Percentiles rank a stretch among this genome's conserved stretches.
phyloP scores from a whole-genome alignment of 1,139 yeast genomes.

The Yamadazyma taylorii region DNA sequence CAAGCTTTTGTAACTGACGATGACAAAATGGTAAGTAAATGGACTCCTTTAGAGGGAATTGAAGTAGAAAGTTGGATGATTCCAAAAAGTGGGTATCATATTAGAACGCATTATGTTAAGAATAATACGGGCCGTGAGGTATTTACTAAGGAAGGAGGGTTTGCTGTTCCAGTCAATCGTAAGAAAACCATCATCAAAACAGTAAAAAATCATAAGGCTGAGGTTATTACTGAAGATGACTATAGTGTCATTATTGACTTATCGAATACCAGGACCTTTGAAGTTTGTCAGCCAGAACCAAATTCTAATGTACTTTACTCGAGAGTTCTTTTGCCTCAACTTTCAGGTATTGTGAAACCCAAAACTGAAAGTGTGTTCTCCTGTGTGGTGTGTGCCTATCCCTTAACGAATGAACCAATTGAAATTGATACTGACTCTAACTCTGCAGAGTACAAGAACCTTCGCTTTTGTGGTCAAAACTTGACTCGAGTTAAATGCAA shows the following conservation, averaged over 20 bases:
- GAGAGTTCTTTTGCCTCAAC: conserved; percentile 10
- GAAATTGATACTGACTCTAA: no score
- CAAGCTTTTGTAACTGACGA: conserved; percentile 10
- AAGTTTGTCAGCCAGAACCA: conserved; percentile 22
- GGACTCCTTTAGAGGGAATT: conserved; percentile 23
- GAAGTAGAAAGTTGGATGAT: conserved; percentile 23
- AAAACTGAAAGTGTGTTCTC: no score
- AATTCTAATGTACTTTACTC: conserved; percentile 23
- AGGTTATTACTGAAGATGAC: conserved; percentile 6
- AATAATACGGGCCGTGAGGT: conserved; percentile 12
- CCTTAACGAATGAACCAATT: no score
- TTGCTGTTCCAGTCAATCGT: conserved; percentile 4
- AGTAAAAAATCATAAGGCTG: background rate
- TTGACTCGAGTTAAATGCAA: no score
- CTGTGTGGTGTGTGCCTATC: no score
- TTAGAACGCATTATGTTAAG: conserved; percentile 20
- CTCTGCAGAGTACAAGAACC: no score
- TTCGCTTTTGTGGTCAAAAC: no score
- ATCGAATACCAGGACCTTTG: conserved; percentile 11
- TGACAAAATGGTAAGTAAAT: conserved; percentile 18
- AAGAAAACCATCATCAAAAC: conserved; percentile 8
- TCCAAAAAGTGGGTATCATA: conserved; percentile 20
- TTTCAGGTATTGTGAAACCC: no score
- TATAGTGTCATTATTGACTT: conserved; percentile 13
- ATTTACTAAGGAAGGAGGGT: conserved; percentile 22